These are phyloP conservation scores for Mucor racemosus DNA, from an alignment of 371 early-diverging fungal genomes.

Conservation along the genomic window DNA sequence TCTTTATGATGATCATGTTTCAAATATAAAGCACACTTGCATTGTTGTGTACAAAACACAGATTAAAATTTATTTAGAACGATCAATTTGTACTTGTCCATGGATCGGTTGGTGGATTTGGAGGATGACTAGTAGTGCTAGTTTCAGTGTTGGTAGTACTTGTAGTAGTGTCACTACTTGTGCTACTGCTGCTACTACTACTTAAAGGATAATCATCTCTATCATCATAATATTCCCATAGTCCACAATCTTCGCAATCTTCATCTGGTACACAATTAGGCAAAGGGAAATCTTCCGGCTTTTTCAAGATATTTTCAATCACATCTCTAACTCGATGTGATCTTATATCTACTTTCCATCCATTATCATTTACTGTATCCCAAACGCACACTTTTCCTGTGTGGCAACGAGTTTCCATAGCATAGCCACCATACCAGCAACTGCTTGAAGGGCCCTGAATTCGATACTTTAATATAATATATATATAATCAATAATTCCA, in stretches of 20 bases:
- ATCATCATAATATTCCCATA: constrained; percentile 69
- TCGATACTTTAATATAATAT: neutral
- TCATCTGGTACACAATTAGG: constrained; percentile 59
- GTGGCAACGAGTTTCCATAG: constrained; percentile 78
- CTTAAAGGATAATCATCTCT: constrained; percentile 24
- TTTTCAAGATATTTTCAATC: constrained; percentile 77
- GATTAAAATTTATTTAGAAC: neutral
- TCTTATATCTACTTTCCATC: constrained; percentile 77
- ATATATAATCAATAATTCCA: neutral
- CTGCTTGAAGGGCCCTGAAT: constrained; percentile 66
- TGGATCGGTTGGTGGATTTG: neutral
- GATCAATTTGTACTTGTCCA: neutral
- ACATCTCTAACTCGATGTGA: constrained; percentile 80
- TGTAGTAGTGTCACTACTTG: neutral
- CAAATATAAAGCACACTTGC: neutral
- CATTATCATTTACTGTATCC: constrained; percentile 71
- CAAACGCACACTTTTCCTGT: constrained; percentile 66
- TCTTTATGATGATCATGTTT: neutral
- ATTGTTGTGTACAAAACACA: neutral
- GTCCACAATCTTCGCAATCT: constrained; percentile 77
- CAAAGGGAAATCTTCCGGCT: constrained; percentile 49
- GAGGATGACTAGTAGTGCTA: neutral
- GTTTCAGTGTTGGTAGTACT: neutral
- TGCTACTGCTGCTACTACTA: neutral
- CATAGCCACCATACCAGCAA: constrained; percentile 92